phyloP scores from a whole-genome alignment of 768 basidiomycete species.

The Sistotremastrum niveocremeum region DNA sequence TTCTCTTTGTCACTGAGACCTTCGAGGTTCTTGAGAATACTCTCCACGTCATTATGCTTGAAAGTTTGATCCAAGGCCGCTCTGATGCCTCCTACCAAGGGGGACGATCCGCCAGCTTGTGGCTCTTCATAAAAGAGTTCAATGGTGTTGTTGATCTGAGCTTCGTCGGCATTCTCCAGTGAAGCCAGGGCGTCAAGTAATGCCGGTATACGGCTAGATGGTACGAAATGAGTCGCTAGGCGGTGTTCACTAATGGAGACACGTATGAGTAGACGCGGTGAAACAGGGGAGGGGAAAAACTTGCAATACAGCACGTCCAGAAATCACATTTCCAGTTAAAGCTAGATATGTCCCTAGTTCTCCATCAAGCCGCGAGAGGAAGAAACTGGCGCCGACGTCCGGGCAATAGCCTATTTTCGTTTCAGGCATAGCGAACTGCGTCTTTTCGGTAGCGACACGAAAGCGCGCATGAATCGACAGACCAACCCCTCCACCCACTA shows the following conservation, averaged over 20 bases:
- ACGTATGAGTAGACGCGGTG: background rate
- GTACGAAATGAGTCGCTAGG: constrained; percentile 87
- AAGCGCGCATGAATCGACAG: constrained; percentile 75
- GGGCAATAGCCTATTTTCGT: constrained; percentile 84
- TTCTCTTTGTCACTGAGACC: constrained; percentile 27
- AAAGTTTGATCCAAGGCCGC: constrained; percentile 77
- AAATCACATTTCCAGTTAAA: constrained; percentile 59
- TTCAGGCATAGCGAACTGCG: constrained; percentile 92
- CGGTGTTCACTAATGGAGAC: constrained; percentile 58
- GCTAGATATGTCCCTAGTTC: constrained; percentile 89
- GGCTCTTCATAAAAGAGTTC: constrained; percentile 47
- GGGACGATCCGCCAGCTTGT: constrained; percentile 15
- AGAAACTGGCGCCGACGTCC: constrained; percentile 87
- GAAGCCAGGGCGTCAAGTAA: constrained; percentile 55
- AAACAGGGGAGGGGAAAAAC: constrained; percentile 17
- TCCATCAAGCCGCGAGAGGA: constrained; percentile 83
- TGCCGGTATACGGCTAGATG: constrained; percentile 57
- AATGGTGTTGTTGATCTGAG: constrained; percentile 52
- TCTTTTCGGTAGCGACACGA: constrained; percentile 88
- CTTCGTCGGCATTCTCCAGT: constrained; percentile 18
- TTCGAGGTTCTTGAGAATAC: constrained; percentile 46
- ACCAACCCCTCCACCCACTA: constrained; percentile 95
- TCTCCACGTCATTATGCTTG: constrained; percentile 50
- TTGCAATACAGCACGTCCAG: constrained; percentile 78
- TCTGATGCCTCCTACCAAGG: constrained; percentile 49